Conservation (phyloP, 441 rosid genomes). For the Theobroma grandiflorum region DNA sequence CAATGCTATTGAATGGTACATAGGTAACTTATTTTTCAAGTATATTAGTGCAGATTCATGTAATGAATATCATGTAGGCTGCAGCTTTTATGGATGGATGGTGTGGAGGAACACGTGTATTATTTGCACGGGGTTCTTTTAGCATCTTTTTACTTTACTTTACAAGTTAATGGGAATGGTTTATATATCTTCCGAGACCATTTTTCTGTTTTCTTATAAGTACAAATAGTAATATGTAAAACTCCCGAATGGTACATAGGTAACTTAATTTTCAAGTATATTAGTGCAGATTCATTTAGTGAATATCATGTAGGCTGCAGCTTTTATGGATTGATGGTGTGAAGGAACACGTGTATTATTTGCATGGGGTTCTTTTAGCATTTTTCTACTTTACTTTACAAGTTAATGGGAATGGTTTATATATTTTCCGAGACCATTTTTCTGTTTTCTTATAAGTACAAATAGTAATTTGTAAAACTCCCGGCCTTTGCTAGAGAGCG, state of each 20-base stretch:
- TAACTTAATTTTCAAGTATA: no score
- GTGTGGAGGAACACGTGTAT: neutral
- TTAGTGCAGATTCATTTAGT: no score
- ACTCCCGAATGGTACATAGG: neutral
- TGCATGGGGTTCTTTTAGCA: neutral
- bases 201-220: neutral
- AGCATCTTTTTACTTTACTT: constrained; percentile 16
- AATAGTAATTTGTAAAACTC: neutral
- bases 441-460: neutral
- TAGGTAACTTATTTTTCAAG: neutral
- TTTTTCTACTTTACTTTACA: constrained; percentile 16
- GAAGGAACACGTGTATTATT: neutral
- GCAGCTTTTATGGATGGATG: neutral
- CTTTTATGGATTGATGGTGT: neutral
- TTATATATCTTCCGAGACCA: neutral
- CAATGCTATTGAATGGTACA: neutral
- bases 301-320: no score
- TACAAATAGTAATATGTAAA: neutral
- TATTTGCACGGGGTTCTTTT: neutral
- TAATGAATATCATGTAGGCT: neutral
- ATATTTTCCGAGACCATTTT: neutral
- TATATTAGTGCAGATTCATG: neutral
- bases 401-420: neutral
- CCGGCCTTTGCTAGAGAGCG: neutral
- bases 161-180: neutral